Evolutionary conservation across 805 yeast species (phyloP), one percentile per base, ranked within the genome.

Genomic region (Cyberlindnera bimundalis): DNA sequence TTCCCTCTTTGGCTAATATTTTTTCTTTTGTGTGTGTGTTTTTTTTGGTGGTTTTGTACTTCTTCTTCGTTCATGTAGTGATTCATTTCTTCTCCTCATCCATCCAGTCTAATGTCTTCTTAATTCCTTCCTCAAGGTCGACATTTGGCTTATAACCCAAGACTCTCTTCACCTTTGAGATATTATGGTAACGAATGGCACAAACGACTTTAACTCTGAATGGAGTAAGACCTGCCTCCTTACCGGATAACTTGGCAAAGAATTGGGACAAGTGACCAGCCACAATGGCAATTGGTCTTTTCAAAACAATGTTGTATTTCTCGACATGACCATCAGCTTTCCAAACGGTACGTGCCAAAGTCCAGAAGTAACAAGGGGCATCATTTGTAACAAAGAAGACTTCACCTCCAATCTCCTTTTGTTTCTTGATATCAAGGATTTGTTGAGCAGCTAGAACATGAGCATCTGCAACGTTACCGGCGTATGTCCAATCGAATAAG

Each of bases 381-480:
- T 90, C 98, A 60, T 93, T 93, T 7, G 99, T 91, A 48, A 93
- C 70, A 59, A 91, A 88, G 62, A 88, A 93, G 2, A 83, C 76
- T 61, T 91, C 87, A 39, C 99, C 99, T 5, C 87, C 83, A 18
- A 91, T 79, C 20, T 56, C 48, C 1, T 54, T 42, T 9, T 73
- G 67, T 13, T 66, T 51, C 6, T 51, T 51, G 6, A 74, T 67
- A 42, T 76, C 68, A 36, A 87, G 62, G 15, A 90, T 61, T 61
- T 81, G 81, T 55, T 84, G 68, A 6, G 96, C 95, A 1, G 98
- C 99, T 37, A 93, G 68, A 9, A 91, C 91, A 61, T 93, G 99
- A 9, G 97, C 83, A 63, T 89, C 95, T 0, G 99, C 98, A 29
- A 95, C 98, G 64, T 93, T 93, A 11, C 97, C 98, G n/a, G 84